These are phyloP conservation scores for Aspergillus sp. DNA, from an alignment of 2,329 filamentous ascomycete genomes.

Conservation along the genomic window DNA sequence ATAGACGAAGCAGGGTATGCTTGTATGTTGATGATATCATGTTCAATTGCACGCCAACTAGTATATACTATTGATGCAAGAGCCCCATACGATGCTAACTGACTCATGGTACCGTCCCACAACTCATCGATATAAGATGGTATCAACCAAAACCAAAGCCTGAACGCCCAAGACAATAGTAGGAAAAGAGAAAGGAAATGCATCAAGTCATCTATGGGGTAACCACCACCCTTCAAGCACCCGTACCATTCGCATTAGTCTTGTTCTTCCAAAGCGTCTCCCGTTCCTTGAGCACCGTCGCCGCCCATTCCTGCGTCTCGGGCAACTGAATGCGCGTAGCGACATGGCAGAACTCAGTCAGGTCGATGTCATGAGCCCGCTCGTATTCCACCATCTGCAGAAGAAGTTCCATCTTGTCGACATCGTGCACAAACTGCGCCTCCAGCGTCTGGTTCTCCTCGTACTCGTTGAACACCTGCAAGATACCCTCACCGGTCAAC, in stretches of 20 bases:
- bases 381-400: constrained; percentile 98
- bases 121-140: constrained; percentile 8
- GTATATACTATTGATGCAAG: too few species aligned
- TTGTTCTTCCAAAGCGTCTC: constrained; percentile 60
- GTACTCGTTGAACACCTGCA: constrained; percentile 87
- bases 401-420: constrained; percentile 94
- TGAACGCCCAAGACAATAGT: not conserved
- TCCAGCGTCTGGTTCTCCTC: constrained; percentile 80
- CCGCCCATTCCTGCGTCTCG: constrained; percentile 75
- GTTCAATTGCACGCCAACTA: not conserved
- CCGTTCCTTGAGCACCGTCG: constrained; percentile 68
- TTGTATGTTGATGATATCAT: not conserved
- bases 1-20: not conserved
- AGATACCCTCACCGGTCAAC: constrained; percentile 60
- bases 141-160: constrained; percentile 8
- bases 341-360: constrained; percentile 83
- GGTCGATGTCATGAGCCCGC: constrained; percentile 62
- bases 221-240: not conserved
- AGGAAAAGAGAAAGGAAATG: not conserved
- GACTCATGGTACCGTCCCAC: not conserved
- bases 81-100: not conserved
- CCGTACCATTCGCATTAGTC: constrained; percentile 5
- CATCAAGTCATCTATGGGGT: not conserved
- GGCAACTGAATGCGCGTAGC: constrained; percentile 63
- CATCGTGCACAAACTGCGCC: constrained; percentile 85